Percentiles rank a stretch among this genome's conserved stretches.
Evolutionary conservation across 768 basidiomycete genomes (phyloP).

Genomic region (Auriscalpium orientale): DNA sequence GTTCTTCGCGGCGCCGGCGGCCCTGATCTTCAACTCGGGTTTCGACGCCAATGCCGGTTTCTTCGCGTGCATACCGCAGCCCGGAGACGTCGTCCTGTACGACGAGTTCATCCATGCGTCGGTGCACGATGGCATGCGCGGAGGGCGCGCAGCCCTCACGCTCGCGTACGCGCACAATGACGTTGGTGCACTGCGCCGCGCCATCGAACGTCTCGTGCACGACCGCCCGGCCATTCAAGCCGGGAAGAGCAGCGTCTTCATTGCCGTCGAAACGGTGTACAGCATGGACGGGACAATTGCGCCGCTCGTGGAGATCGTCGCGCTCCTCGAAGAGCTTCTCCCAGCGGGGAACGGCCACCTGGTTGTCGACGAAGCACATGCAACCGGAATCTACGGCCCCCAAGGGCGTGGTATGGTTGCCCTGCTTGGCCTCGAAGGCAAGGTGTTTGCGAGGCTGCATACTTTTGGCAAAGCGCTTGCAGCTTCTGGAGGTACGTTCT

Average conservation of each 20-base stretch:
- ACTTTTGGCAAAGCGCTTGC: slow-evolving; percentile 93
- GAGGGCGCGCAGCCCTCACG: slow-evolving; percentile 33
- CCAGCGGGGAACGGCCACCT: slow-evolving; percentile 61
- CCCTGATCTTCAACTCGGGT: slow-evolving; percentile 86
- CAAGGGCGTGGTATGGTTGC: slow-evolving; percentile 70
- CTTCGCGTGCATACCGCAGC: slow-evolving; percentile 73
- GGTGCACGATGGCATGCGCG: slow-evolving; percentile 85
- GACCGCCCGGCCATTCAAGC: slow-evolving; percentile 29
- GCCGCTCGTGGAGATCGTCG: slow-evolving; percentile 61
- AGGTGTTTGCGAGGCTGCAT: slow-evolving; percentile 71
- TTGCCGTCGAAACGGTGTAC: slow-evolving; percentile 86
- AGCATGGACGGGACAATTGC: slow-evolving; percentile 95
- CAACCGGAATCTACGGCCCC: slow-evolving; percentile 83
- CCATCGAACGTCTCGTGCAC: slow-evolving; percentile 35
- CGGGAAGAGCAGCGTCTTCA: slow-evolving; percentile 50
- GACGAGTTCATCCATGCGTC: slow-evolving; percentile 89
- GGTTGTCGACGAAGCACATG: slow-evolving; percentile 89
- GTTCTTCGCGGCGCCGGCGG: slow-evolving; percentile 58
- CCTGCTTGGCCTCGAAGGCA: slow-evolving; percentile 58
- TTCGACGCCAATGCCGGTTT: slow-evolving; percentile 90
- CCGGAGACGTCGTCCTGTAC: slow-evolving; percentile 68
- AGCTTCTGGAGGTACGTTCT: slow-evolving; percentile 67
- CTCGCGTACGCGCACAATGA: slow-evolving; percentile 71
- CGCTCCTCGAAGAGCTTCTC: slow-evolving; percentile 51
- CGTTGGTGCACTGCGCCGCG: slow-evolving; percentile 36